These are phyloP conservation scores for Anisodus acutangulus DNA, from an alignment of 257 asterid species.

Conservation along the genomic window DNA sequence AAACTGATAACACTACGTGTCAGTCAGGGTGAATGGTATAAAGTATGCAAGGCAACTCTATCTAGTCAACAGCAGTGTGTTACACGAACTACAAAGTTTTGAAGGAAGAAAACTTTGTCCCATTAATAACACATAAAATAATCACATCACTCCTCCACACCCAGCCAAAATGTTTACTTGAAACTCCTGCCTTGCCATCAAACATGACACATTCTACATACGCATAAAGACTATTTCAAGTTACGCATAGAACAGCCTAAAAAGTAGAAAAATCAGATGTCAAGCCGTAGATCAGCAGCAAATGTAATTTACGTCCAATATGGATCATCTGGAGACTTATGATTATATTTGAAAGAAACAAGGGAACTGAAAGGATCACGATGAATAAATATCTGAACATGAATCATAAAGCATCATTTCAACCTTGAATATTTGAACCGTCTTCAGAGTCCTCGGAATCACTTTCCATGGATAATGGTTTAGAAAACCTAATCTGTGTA, in stretches of 20 bases:
- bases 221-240: neutral
- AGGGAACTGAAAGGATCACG: neutral
- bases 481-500: constrained; percentile 44
- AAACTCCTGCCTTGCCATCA: constrained; percentile 22
- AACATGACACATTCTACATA: neutral
- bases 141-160: constrained; percentile 13
- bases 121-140: constrained; percentile 2
- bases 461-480: constrained; percentile 47
- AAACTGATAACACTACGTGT: neutral
- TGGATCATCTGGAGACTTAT: neutral
- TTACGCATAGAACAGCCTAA: neutral
- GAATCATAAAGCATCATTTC: constrained; percentile 14
- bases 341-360: constrained; percentile 9
- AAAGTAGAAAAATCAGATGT: neutral
- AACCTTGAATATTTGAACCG: constrained; percentile 62
- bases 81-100: constrained; percentile 6
- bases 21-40: constrained; percentile 4
- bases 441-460: constrained; percentile 60
- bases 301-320: neutral
- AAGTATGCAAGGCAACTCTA: constrained; percentile 9
- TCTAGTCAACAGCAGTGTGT: constrained; percentile 6
- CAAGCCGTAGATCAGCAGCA: constrained; percentile 7
- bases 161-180: constrained; percentile 24
- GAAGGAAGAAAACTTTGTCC: neutral
- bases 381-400: constrained; percentile 5